Base-by-base conservation (phyloP, 345 rosid species). In the Salix udensis region DNA sequence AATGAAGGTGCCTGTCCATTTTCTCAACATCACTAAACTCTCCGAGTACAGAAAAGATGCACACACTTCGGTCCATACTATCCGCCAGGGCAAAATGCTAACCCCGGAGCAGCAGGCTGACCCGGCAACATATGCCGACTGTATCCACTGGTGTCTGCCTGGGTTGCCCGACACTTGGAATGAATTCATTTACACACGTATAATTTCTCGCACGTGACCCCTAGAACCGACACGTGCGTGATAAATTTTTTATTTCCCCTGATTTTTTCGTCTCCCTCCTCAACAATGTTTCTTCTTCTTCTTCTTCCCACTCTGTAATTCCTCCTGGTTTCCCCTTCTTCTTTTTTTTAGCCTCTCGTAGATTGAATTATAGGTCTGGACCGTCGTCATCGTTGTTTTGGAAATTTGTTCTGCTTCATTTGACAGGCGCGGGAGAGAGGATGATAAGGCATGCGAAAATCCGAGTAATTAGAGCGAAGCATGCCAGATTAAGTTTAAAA, bases 131-230 rank as follows among this genome's bases (percentile, higher is more conserved):
- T 95, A 86, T 11, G 98, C 98, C 1, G 98, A 95, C 78, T 95
- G 98, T 75, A 91, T 95, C 77, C 98, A 95, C 62, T 95, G 98
- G 98, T 95, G 98, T 73, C 93, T 95, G 36, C 98, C 98, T 0
- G 98, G 98, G 11, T 76, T 95, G 48, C 98, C 97, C 10, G 98
- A 95, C 72, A 91, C 93, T 0, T 93, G 97, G 98, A 95, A 95
- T 13, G 98, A 95, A 78, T 89, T 95, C 75, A 73, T 95, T 34
- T 95, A 91, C 74, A 62, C 96, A 2, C 96, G 88, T 65, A 92
- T 94, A 36, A 85, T 94, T 62, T 82, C 95, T 36, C 83, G 84
- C 65, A 79, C 89, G 68, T 90, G 91, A 92, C 94, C 77, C 18
- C 15, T 4, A 31, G 48, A 24, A 61, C 7, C 50, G 6, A 6